phyloP scores from a whole-genome alignment of 1,284 basidiomycete genomes.

The Termitomyces sp. region DNA sequence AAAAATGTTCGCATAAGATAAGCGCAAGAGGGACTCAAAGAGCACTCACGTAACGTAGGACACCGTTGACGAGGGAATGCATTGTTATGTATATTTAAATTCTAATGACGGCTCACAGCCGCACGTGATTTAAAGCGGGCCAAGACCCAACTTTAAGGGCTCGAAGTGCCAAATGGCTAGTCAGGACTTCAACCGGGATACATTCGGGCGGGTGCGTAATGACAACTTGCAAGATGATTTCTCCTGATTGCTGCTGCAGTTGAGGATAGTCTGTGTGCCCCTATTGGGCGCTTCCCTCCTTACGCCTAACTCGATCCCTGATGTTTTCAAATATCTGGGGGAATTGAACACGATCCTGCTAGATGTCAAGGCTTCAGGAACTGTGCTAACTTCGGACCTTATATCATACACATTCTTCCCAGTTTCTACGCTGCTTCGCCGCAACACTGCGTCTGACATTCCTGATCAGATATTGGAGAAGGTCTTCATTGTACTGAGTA shows the following conservation, averaged over 20 bases:
- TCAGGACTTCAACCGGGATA: slow-evolving; percentile 20
- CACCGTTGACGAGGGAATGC: no score
- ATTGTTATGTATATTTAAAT: no score
- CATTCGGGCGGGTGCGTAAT: slow-evolving; percentile 29
- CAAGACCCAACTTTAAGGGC: background rate
- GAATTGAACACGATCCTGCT: slow-evolving; percentile 46
- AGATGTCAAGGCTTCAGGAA: slow-evolving; percentile 34
- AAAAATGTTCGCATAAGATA: no score
- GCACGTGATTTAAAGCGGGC: no score
- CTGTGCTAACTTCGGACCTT: slow-evolving; percentile 50
- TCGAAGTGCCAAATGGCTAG: background rate
- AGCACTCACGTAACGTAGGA: no score
- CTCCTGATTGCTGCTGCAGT: slow-evolving; percentile 34
- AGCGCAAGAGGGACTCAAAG: no score
- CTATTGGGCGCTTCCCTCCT: slow-evolving; percentile 63
- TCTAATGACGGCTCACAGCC: no score
- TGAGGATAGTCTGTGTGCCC: slow-evolving; percentile 77
- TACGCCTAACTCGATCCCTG: slow-evolving; percentile 46
- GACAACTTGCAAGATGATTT: background rate
- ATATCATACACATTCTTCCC: slow-evolving; percentile 87
- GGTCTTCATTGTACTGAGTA: slow-evolving; percentile 55
- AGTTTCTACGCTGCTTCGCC: slow-evolving; percentile 74
- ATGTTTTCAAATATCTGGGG: slow-evolving; percentile 47
- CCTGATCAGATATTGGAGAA: slow-evolving; percentile 80
- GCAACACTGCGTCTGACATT: slow-evolving; percentile 59